These are phyloP conservation scores for Diaporthe amygdali DNA, from an alignment of 2,329 filamentous ascomycete genomes.

Conservation along the genomic window DNA sequence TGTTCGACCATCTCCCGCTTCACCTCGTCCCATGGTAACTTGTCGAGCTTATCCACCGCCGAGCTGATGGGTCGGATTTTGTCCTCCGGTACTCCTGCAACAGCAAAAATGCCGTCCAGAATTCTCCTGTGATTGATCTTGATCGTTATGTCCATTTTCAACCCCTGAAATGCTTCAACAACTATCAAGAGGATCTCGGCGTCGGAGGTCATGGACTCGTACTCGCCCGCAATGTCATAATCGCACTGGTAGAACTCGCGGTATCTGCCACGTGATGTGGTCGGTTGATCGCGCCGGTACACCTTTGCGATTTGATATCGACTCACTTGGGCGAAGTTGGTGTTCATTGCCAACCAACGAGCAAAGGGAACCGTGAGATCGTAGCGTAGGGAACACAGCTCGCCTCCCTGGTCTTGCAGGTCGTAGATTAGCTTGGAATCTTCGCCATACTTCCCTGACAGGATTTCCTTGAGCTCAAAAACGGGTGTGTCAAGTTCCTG, in stretches of 20 bases:
- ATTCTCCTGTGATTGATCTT: slow-evolving; percentile 96
- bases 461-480: slow-evolving; percentile 78
- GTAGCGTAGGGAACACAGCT: slow-evolving; percentile 81
- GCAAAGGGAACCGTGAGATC: slow-evolving; percentile 86
- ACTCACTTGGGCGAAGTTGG: slow-evolving; percentile 81
- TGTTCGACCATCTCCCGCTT: slow-evolving; percentile 91
- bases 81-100: slow-evolving; percentile 84
- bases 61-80: slow-evolving; percentile 90
- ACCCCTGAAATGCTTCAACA: slow-evolving; percentile 79
- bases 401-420: slow-evolving; percentile 81
- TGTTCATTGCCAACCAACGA: slow-evolving; percentile 91
- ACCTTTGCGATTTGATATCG: slow-evolving; percentile 81
- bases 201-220: slow-evolving; percentile 91
- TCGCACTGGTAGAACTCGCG: slow-evolving; percentile 97
- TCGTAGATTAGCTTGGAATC: slow-evolving; percentile 73
- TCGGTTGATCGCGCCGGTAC: slow-evolving; percentile 72
- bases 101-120: slow-evolving; percentile 88
- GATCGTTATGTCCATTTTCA: slow-evolving; percentile 73
- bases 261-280: slow-evolving; percentile 90
- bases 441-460: slow-evolving; percentile 44
- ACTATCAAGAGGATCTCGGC: slow-evolving; percentile 86
- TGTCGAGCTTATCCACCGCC: slow-evolving; percentile 97
- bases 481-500: slow-evolving; percentile 75
- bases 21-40: slow-evolving; percentile 87
- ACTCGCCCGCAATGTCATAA: slow-evolving; percentile 88